These are phyloP conservation scores for Lactarius psammicola DNA, from an alignment of 768 basidiomycete genomes.

Conservation along the genomic window DNA sequence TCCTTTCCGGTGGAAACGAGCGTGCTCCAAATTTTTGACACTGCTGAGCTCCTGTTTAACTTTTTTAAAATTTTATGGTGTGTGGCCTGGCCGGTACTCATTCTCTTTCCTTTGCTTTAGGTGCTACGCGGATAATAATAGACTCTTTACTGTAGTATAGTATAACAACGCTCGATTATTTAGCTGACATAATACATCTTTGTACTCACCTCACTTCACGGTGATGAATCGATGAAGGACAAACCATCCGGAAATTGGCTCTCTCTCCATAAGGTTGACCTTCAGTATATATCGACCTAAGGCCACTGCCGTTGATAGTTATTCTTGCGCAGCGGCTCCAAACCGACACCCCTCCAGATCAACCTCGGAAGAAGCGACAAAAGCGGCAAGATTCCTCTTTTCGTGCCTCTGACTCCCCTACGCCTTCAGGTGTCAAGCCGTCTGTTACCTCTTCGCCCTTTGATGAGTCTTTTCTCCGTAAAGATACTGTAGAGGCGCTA, in stretches of 20 bases:
- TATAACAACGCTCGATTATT: no score
- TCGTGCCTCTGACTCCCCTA: not conserved
- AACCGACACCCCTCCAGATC: not conserved
- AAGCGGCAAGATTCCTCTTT: not conserved
- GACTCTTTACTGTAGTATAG: no score
- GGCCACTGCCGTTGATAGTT: constrained; percentile 10
- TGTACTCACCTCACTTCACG: not conserved
- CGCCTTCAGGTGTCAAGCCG: constrained; percentile 7
- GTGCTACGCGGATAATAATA: not conserved
- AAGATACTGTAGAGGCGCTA: constrained; percentile 15
- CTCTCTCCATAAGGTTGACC: constrained; percentile 22
- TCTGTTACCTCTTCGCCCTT: constrained; percentile 1
- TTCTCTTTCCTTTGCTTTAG: constrained; percentile 4
- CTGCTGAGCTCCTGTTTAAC: constrained; percentile 33
- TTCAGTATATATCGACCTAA: not conserved
- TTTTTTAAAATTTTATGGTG: not conserved
- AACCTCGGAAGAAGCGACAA: constrained; percentile 7
- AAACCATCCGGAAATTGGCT: constrained; percentile 23
- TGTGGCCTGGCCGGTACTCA: not conserved
- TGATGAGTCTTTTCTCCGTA: not conserved
- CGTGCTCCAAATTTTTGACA: constrained; percentile 75
- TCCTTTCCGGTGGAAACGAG: constrained; percentile 46
- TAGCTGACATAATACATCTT: constrained; percentile 18
- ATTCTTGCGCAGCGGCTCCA: constrained; percentile 10
- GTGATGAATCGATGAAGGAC: not conserved